Percentiles rank a stretch among this genome's conserved stretches.
Conservation (phyloP, 2,329 filamentous ascomycete species). For the Monosporascus sp. region DNA sequence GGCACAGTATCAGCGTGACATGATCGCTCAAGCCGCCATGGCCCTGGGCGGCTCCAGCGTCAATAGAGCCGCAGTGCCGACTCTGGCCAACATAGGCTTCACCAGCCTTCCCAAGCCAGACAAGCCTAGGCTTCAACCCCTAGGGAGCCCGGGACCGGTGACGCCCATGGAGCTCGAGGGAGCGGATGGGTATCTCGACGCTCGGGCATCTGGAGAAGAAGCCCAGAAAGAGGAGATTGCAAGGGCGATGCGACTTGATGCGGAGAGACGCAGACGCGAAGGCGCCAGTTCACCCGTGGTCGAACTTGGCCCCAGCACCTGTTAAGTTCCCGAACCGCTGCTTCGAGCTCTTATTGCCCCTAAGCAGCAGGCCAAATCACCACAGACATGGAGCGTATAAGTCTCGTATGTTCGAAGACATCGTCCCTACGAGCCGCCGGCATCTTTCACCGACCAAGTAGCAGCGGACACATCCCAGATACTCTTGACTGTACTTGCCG, state of each 20-base stretch:
- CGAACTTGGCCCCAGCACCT: slow-evolving; percentile 25
- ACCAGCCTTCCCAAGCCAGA: slow-evolving; percentile 30
- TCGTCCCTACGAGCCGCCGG: neutral
- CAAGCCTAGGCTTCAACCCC: slow-evolving; percentile 46
- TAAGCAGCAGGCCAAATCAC: neutral
- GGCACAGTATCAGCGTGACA: slow-evolving; percentile 56
- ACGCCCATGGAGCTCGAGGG: slow-evolving; percentile 55
- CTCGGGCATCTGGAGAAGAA: slow-evolving; percentile 16
- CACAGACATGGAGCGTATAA: neutral
- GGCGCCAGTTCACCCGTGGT: slow-evolving; percentile 26
- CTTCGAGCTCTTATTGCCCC: neutral
- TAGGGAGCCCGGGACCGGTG: slow-evolving; percentile 55
- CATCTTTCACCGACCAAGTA: neutral
- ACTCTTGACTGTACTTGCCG: too few relatives aligned
- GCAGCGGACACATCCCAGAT: too few relatives aligned
- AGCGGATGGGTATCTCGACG: slow-evolving; percentile 34
- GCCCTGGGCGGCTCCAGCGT: slow-evolving; percentile 31
- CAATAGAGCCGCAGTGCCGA: slow-evolving; percentile 29
- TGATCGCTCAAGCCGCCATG: slow-evolving; percentile 52
- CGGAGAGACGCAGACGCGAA: slow-evolving; percentile 26
- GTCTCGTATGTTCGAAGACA: neutral
- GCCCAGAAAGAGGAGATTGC: slow-evolving; percentile 23
- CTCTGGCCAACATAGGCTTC: slow-evolving; percentile 34
- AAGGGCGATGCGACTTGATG: slow-evolving; percentile 27
- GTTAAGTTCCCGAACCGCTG: slow-evolving; percentile 12